phyloP scores from a whole-genome alignment of 148 eudicot species.

The Cornus controversa region DNA sequence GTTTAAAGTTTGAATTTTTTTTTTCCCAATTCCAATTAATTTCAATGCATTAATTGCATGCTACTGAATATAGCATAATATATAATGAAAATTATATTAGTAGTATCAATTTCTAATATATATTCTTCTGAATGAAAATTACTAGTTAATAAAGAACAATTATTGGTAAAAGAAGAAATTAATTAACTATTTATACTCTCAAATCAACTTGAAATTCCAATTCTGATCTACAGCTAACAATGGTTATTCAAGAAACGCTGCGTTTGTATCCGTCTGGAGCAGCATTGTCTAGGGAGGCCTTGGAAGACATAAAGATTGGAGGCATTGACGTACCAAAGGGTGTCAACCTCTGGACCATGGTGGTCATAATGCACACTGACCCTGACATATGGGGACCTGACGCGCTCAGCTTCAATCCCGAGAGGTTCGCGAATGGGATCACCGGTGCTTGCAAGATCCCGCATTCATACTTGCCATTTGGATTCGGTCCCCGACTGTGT shows the following conservation, averaged over 20 bases:
- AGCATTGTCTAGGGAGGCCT: neutral
- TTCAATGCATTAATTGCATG: no score
- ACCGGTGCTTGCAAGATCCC: slow-evolving; percentile 4
- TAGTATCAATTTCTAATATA: no score
- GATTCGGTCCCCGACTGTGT: slow-evolving; percentile 6
- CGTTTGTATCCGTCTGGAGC: neutral
- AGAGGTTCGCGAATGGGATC: slow-evolving; percentile 5
- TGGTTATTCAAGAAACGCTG: slow-evolving; percentile 3
- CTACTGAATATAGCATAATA: no score
- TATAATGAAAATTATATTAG: no score
- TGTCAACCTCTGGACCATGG: neutral
- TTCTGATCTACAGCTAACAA: slow-evolving; percentile 9
- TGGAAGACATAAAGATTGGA: slow-evolving; percentile 12
- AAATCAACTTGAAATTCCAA: neutral
- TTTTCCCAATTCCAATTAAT: no score
- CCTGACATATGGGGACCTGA: slow-evolving; percentile 14
- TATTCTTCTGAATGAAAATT: no score
- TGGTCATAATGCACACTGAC: slow-evolving; percentile 5
- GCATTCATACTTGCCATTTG: slow-evolving; percentile 11
- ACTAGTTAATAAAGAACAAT: no score
- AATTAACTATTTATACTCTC: no score
- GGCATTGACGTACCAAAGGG: slow-evolving; percentile 4
- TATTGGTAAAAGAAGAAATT: no score
- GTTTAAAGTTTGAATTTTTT: no score
- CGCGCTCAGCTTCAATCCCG: neutral